Conservation (phyloP, 1,284 basidiomycete species). For the Ustilago sp. region DNA sequence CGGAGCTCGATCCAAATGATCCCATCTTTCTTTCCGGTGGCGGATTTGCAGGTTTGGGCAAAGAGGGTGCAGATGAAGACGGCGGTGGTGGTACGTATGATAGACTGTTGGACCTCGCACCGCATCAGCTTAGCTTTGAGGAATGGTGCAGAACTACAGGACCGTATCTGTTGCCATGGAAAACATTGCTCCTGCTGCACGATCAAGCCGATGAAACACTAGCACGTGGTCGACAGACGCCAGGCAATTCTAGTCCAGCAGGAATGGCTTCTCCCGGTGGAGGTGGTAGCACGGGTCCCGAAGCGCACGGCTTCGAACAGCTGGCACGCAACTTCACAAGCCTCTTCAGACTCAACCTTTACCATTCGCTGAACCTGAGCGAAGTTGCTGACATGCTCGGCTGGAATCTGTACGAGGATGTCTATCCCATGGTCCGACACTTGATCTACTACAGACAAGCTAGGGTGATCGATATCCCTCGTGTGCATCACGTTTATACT, state of each 20-base stretch:
- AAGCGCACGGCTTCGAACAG: conserved; percentile 53
- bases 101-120: conserved; percentile 26
- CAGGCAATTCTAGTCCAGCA: conserved; percentile 23
- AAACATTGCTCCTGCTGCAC: conserved; percentile 81
- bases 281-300: conserved; percentile 6
- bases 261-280: conserved; percentile 8
- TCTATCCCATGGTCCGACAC: conserved; percentile 88
- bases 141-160: conserved; percentile 70
- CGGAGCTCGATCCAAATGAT: conserved; percentile 61
- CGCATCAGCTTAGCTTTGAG: conserved; percentile 47
- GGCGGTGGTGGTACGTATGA: conserved; percentile 33
- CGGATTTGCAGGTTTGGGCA: conserved; percentile 43
- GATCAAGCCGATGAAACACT: conserved; percentile 47
- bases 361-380: conserved; percentile 75
- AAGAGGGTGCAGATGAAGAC: conserved; percentile 38
- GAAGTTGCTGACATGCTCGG: conserved; percentile 86
- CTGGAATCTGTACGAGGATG: conserved; percentile 85
- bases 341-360: conserved; percentile 40
- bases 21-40: conserved; percentile 56
- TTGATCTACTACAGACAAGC: conserved; percentile 89
- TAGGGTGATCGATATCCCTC: conserved; percentile 86
- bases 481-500: conserved; percentile 86
- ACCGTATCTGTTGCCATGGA: conserved; percentile 87
- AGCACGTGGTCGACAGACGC: conserved; percentile 8
- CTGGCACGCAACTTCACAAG: conserved; percentile 46